Evolutionary conservation across 768 basidiomycete genomes (phyloP).

Genomic region (Suillus clintonianus): DNA sequence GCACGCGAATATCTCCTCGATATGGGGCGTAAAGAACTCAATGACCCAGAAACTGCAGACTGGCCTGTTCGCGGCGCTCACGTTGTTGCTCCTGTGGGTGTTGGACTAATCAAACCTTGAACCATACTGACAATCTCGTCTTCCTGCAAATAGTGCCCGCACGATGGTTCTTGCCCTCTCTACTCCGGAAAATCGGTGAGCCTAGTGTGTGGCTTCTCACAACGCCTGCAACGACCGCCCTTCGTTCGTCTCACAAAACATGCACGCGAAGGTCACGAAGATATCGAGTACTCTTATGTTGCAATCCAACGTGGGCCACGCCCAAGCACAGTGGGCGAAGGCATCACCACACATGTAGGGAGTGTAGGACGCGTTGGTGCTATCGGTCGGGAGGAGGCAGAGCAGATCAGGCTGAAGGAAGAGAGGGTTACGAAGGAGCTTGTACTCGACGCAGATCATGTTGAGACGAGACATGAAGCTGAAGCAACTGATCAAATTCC

Average conservation of each 20-base stretch:
- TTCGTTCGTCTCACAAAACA: constrained; percentile 91
- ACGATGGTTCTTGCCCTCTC: constrained; percentile 84
- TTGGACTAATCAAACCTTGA: not conserved
- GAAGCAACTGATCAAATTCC: constrained; percentile 6
- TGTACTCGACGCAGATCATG: constrained; percentile 19
- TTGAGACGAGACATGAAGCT: not conserved
- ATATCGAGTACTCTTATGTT: constrained; percentile 87
- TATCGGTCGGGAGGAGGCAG: constrained; percentile 30
- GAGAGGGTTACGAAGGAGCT: constrained; percentile 25
- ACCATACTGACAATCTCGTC: constrained; percentile 7
- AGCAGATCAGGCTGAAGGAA: constrained; percentile 20
- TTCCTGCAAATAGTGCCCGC: constrained; percentile 69
- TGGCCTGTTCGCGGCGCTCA: constrained; percentile 59
- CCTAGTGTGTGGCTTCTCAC: constrained; percentile 80
- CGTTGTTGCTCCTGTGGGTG: constrained; percentile 84
- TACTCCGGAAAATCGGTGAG: constrained; percentile 52
- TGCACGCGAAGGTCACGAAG: constrained; percentile 80
- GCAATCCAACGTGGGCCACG: constrained; percentile 80
- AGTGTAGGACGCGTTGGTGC: constrained; percentile 29
- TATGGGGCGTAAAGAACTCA: constrained; percentile 60
- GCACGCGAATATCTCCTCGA: constrained; percentile 74
- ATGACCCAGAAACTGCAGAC: constrained; percentile 41
- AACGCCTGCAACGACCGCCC: constrained; percentile 82
- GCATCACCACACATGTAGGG: constrained; percentile 4
- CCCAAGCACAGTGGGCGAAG: constrained; percentile 37